Conservation (phyloP, 805 yeast genomes). For the Saturnispora besseyi region DNA sequence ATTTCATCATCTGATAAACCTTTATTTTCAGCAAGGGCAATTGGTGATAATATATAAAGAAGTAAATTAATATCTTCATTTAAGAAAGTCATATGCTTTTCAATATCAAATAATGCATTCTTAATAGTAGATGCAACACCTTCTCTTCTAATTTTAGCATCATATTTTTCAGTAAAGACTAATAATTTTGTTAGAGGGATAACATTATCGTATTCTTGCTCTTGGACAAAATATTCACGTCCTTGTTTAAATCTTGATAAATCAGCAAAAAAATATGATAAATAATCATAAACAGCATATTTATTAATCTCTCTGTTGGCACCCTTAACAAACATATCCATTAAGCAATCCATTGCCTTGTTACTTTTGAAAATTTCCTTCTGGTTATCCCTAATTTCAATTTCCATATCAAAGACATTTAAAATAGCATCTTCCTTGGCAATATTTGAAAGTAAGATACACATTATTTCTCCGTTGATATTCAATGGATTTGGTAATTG, state of each 20-base stretch:
- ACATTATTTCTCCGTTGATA: conserved; percentile 67
- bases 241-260: conserved; percentile 67
- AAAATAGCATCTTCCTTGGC: conserved; percentile 67
- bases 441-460: conserved; percentile 76
- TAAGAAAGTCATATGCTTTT: conserved; percentile 52
- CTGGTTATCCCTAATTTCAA: conserved; percentile 27
- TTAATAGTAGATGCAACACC: conserved; percentile 92
- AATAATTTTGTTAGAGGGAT: conserved; percentile 75
- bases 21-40: conserved; percentile 50
- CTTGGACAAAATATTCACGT: conserved; percentile 66
- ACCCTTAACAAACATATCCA: conserved; percentile 88
- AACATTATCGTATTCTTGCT: conserved; percentile 64
- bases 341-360: conserved; percentile 63
- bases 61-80: conserved; percentile 61
- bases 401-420: conserved; percentile 36
- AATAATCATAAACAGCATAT: conserved; percentile 69
- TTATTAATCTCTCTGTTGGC: conserved; percentile 61
- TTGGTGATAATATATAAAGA: conserved; percentile 74
- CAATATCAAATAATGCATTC: conserved; percentile 75
- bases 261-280: conserved; percentile 85
- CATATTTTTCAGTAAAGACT: conserved; percentile 76
- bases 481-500: conserved; percentile 48
- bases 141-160: conserved; percentile 71
- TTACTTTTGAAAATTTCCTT: conserved; percentile 45
- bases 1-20: conserved; percentile 75